Base-by-base conservation (phyloP, 805 yeast genomes). In the Monosporozyma yasuniensis region DNA sequence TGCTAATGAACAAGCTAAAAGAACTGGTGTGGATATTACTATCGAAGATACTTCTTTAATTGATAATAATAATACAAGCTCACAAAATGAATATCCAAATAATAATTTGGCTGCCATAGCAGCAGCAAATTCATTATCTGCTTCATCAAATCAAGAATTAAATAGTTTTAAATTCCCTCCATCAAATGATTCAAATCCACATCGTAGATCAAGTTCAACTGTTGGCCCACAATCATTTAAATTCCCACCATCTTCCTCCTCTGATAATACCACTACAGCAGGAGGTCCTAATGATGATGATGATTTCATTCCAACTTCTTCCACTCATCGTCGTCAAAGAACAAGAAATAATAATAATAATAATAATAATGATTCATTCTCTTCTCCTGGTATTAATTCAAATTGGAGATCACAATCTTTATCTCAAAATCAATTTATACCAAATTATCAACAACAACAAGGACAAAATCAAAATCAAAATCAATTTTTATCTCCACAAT, bases 1-100 rank as follows among this genome's bases (percentile, higher is more conserved):
- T n/a, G 96, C 96, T 4, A 83, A 82, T 56, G 90, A 82, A 37
- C 88, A 83, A 62, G 83, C 84, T 2, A 93, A 87, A 64, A 77
- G 89, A 65, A 67, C 54, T 4, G 56, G 55, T 21, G 56, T 58
- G 23, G 64, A 45, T 32, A 46, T 58, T 25, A 58, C 52, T 30
- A 48, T 57, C n/a, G 61, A 55, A 11, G 57, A 55, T 35, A 45
- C 54, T 6, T 32, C 35, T 12, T 12, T 32, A 32, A 32, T n/a
- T n/a, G n/a, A 14, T n/a, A 32, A 32, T 32, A 6, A 11, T 47
- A 47, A 14, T n/a, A 16, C 30, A 37, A 22, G 12, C 16, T 23
- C 16, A 37, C 41, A 37, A 32, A 23, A 14, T 42, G 44, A 37
- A 19, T 37, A 37, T 19, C 41, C 41, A 9, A 37, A 37, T 37